These are phyloP conservation scores for Hygrophila difformis DNA, from an alignment of 257 asterid species.

Conservation along the genomic window DNA sequence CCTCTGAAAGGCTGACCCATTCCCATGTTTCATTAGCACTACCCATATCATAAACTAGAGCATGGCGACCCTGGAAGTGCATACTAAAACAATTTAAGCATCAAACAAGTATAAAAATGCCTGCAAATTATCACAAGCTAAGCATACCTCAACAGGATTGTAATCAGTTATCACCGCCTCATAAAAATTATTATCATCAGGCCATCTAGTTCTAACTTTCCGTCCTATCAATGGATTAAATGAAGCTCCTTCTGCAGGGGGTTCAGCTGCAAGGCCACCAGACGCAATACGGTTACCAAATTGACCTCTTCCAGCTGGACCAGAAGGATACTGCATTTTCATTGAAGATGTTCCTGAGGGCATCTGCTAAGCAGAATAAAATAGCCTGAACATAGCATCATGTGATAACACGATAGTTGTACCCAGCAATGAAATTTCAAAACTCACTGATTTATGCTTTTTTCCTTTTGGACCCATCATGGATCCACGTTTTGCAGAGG, in stretches of 20 bases:
- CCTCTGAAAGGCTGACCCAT: conserved; percentile 87
- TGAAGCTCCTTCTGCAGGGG: conserved; percentile 54
- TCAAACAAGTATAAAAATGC: conserved; percentile 9
- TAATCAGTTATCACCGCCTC: conserved; percentile 81
- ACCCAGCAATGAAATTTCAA: conserved; percentile 12
- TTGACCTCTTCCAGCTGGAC: conserved; percentile 78
- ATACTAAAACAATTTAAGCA: conserved; percentile 16
- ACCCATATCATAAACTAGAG: conserved; percentile 49
- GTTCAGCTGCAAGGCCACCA: conserved; percentile 45
- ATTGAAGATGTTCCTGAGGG: conserved; percentile 49
- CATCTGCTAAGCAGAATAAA: conserved; percentile 28
- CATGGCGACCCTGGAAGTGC: conserved; percentile 55
- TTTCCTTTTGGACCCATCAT: conserved; percentile 51
- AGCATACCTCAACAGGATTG: conserved; percentile 48
- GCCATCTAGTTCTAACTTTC: conserved; percentile 87
- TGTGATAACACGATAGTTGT: conserved; percentile 8
- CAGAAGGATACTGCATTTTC: conserved; percentile 68
- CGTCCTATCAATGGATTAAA: conserved; percentile 58
- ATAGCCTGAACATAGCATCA: conserved; percentile 9
- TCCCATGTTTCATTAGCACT: conserved; percentile 52
- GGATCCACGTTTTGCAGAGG: conserved; percentile 59
- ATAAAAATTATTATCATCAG: conserved; percentile 86
- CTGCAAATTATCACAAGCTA: conserved; percentile 11
- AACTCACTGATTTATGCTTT: conserved; percentile 61
- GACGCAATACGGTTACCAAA: conserved; percentile 48